Evolutionary conservation across 495 filamentous ascomycete species (phyloP), one percentile per base, ranked within the genome.

Genomic region (Bacidia gigantensis): DNA sequence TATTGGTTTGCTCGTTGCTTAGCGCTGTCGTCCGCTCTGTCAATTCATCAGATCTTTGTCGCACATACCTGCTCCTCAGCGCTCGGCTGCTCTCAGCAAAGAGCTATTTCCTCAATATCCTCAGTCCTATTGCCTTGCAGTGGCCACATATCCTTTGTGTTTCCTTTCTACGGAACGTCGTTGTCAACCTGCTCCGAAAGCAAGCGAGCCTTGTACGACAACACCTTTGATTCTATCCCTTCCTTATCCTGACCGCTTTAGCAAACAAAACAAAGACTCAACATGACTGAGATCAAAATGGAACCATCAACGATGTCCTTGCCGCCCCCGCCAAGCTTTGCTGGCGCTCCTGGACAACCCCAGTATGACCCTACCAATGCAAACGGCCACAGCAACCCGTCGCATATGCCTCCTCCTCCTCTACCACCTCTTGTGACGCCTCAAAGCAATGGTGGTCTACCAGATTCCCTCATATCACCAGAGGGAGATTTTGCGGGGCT

Each of bases 361-460:
- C 77, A 76, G 64, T 81, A 77, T 62, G 81, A 86, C 65, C 79
- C 76, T 57, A 68, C 74, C 50, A 70, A 66, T 52, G 53, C 38
- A 11, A 78, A 79, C 62, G 81, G 81, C 59, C 78, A 82, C 56
- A 59, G 64, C 42, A 75, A 76, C 60, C 69, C 72, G 12, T 69
- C 81, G 51, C 92, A 96, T 67, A 90, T 97, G 88, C 87, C 89
- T 41, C 92, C 90, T 9, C 90, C 89, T 38, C 86, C 89, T 51
- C 81, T 95, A 18, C 82, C 92, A 53, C 84, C 84, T 12, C 81
- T 89, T 57, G 79, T 86, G 59, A 98, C 95, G 60, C 89, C 90
- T 44, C 92, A 95, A 67, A 96, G 96, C 65, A 95, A 81, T 64
- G 96, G 94, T 64, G 88, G 87, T 23, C 95, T 97, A 62, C 88